Evolutionary conservation across 441 rosid species (phyloP), one percentile per base, ranked within the genome.

Genomic region (Iberis amara): DNA sequence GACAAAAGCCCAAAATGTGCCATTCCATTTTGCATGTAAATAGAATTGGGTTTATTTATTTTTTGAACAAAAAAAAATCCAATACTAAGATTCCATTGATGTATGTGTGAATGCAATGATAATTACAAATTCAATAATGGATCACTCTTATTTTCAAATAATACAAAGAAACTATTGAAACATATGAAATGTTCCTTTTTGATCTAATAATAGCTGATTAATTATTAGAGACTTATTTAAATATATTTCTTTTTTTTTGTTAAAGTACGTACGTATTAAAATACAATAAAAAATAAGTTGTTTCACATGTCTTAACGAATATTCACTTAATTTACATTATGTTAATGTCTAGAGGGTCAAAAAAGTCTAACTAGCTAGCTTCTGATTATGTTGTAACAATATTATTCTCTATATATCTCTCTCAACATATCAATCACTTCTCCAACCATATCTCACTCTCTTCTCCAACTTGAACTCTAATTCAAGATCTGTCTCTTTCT

Each of bases 251-350:
- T 33, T 33, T 10, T 9, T 33, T 8, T 9, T 33, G 11, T 31
- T 31, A 31, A 7, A 31, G 32, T 28, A 32, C 3, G 38, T 33
- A 46, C 10, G 3, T 54, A 58, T 39, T 65, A 46, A 59, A 50
- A 52, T 32, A 53, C 33, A 44, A 11, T 10, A 10, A 33, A 52
- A 31, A 59, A 11, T 26, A 53, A 59, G 61, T 39, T 47, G 56
- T 37, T 40, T 59, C 61, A 59, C 70, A 66, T 66, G 65, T 52
- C 70, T 13, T 33, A 24, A 41, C 54, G 59, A 52, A 65, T 40
- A 57, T 38, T 24, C 57, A 44, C 44, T 18, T n/a, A n/a, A n/a
- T n/a, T 31, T 6, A 24, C 24, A 45, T 30, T 39, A 64, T 57
- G 59, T n/a, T 65, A 14, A 45, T 45, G 45, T 58, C 50, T 37